Percentiles rank a stretch among this genome's conserved stretches.
phyloP scores from a whole-genome alignment of 225 moss, liverwort and hornwort species.

The Lunularia cruciata region DNA sequence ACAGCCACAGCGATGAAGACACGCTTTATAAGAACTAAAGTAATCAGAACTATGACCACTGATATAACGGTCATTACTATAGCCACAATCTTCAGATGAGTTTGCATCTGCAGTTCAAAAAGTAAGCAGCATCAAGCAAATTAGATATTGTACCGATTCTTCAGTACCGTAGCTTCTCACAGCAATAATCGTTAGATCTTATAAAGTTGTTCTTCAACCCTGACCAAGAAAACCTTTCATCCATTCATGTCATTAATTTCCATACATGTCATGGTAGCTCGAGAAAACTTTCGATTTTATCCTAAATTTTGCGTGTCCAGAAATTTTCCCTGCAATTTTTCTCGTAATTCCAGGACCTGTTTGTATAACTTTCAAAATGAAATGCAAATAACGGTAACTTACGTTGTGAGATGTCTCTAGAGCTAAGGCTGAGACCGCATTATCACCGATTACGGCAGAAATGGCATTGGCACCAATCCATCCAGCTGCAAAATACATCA shows the following conservation, averaged over 20 bases:
- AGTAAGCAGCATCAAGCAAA: not conserved
- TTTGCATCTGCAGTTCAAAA: constrained; percentile 54
- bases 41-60: constrained; percentile 62
- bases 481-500: constrained; percentile 68
- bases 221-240: no score
- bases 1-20: constrained; percentile 81
- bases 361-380: no score
- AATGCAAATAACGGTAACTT: constrained; percentile 17
- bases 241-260: no score
- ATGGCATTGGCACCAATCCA: constrained; percentile 91
- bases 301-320: no score
- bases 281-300: no score
- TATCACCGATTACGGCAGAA: constrained; percentile 60
- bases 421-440: constrained; percentile 57
- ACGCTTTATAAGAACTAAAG: constrained; percentile 72
- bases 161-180: not conserved
- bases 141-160: no score
- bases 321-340: no score
- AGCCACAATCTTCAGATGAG: constrained; percentile 82
- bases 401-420: constrained; percentile 48
- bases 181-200: no score
- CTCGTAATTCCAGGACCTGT: no score
- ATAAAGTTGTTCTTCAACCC: no score
- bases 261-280: no score
- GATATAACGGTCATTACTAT: constrained; percentile 67